Evolutionary conservation across 257 asterid genomes (phyloP).

Genomic region (Fraxinus excelsior): DNA sequence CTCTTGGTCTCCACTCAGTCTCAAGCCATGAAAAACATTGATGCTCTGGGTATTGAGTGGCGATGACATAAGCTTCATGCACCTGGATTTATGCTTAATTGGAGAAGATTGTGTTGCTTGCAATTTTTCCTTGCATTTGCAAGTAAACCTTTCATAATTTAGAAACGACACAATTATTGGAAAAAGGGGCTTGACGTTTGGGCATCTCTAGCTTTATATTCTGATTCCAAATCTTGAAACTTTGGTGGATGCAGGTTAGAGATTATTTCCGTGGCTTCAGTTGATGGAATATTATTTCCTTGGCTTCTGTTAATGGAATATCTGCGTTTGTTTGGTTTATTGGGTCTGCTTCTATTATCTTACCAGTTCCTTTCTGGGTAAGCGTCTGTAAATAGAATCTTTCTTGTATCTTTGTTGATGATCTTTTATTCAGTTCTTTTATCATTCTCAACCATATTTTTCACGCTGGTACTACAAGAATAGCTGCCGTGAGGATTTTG

Average conservation of each 20-base stretch:
- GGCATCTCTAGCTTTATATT: conserved; percentile 3
- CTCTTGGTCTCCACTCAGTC: neutral
- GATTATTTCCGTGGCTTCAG: conserved; percentile 31
- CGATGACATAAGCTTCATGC: neutral
- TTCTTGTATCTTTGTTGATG: neutral
- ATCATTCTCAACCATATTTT: neutral
- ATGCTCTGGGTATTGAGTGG: neutral
- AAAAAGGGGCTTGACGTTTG: neutral
- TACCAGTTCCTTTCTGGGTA: conserved; percentile 38
- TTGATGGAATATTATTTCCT: neutral
- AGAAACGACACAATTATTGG: neutral
- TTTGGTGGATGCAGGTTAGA: conserved; percentile 73
- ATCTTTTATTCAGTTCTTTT: neutral
- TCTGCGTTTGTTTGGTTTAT: conserved; percentile 19
- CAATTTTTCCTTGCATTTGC: neutral
- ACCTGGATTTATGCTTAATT: neutral
- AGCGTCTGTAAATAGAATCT: conserved; percentile 39
- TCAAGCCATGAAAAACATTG: neutral
- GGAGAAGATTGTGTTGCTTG: neutral
- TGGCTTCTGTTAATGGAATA: conserved; percentile 17
- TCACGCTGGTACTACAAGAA: neutral
- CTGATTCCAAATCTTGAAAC: conserved; percentile 23
- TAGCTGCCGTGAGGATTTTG: neutral
- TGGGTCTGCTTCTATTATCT: conserved; percentile 24
- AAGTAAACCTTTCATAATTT: neutral